Evolutionary conservation across 805 yeast species (phyloP).

Genomic region (Maudiozyma turicensis): DNA sequence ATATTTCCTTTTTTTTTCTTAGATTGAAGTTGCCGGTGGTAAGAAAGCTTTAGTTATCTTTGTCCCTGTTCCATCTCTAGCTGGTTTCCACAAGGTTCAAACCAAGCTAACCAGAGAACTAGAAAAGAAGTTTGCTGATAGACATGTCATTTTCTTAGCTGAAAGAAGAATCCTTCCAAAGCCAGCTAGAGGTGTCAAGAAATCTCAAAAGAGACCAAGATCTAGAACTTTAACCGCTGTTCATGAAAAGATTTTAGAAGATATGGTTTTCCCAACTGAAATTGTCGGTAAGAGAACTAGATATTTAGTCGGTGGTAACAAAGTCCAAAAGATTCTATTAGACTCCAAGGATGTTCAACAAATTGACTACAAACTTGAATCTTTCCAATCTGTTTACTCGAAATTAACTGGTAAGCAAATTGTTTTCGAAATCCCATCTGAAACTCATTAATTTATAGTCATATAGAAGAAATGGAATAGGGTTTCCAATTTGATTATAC

Average conservation of each 20-base stretch:
- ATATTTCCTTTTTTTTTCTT: conserved; percentile 8
- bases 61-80: conserved; percentile 92
- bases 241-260: conserved; percentile 97
- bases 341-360: conserved; percentile 96
- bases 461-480: too few relatives aligned
- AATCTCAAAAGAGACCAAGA: conserved; percentile 98
- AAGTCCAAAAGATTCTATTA: conserved; percentile 93
- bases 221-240: conserved; percentile 98
- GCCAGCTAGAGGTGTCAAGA: conserved; percentile 93
- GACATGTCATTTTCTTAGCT: conserved; percentile 98
- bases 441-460: conserved; percentile 26
- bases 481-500: too few relatives aligned
- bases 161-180: conserved; percentile 99
- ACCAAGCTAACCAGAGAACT: conserved; percentile 96
- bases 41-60: conserved; percentile 97
- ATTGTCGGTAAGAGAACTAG: conserved; percentile 98
- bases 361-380: conserved; percentile 97
- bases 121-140: conserved; percentile 99
- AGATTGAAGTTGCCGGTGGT: conserved; percentile 94
- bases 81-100: conserved; percentile 95
- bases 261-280: conserved; percentile 99
- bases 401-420: conserved; percentile 99
- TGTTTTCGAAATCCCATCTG: conserved; percentile 83
- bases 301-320: conserved; percentile 98
- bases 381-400: conserved; percentile 97